These are phyloP conservation scores for Emergomyces pasteurianus DNA, from an alignment of 2,329 filamentous ascomycete genomes.

Conservation along the genomic window DNA sequence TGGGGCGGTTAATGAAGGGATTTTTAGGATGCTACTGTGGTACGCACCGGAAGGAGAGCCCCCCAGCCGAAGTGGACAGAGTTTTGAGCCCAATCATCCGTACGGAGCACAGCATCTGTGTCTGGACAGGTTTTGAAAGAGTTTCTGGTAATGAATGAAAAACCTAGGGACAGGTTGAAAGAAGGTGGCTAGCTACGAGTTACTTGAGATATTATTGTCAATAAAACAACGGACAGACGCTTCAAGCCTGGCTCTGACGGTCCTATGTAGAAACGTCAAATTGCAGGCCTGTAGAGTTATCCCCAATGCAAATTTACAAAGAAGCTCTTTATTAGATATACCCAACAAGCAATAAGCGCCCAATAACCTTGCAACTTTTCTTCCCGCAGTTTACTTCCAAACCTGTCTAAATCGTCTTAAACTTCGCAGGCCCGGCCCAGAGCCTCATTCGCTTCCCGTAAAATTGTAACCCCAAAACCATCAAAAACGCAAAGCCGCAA, in stretches of 20 bases:
- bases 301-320: neutral
- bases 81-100: neutral
- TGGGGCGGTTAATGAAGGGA: neutral
- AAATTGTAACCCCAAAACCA: constrained; percentile 25
- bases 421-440: constrained; percentile 25
- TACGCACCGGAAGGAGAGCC: too few species aligned
- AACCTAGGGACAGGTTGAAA: neutral
- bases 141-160: neutral
- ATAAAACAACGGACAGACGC: neutral
- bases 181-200: neutral
- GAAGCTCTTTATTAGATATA: neutral
- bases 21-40: neutral
- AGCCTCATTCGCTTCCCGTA: constrained; percentile 29
- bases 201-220: neutral
- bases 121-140: neutral
- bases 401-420: constrained; percentile 15
- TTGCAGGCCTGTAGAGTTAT: neutral
- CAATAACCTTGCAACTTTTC: neutral
- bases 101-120: neutral
- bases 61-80: neutral
- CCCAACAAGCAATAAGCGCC: neutral
- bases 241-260: too few species aligned
- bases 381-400: neutral
- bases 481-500: constrained; percentile 24
- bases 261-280: neutral